Base-by-base conservation (phyloP, 1,284 basidiomycete genomes). In the Retiboletus flavoniger region DNA sequence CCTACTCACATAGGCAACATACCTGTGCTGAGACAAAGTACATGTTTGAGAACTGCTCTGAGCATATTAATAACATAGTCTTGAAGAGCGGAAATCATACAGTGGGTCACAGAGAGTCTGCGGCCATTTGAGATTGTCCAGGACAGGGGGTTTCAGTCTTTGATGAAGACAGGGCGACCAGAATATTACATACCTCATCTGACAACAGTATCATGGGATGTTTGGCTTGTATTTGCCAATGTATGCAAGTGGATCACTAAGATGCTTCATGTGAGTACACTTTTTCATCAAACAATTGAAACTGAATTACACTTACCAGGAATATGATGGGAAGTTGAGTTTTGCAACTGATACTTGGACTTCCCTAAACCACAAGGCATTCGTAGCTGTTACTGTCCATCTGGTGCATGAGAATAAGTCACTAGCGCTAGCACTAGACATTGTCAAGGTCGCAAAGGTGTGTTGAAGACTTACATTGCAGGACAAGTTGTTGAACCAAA, bases 321-420 rank as follows among this genome's bases (percentile, higher is more conserved):
- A 54, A 26, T 59, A 62, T 29, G 13, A 55, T 16, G 54, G 60
- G 0, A 17, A 47, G 16, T 9, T 61, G 3, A 57, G 26, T 31
- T 58, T 62, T 19, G 34, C 46, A 3, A 60, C 58, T 0, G 47
- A 60, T 54, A 50, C 40, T 4, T 61, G 60, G 60, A 58, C 55
- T 3, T 59, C 59, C 1, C 55, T 43, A 2, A 59, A 59, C 39
- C 55, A 59, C 38, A 14, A 43, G 5, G 40, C 47, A 9, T 56
- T 57, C 35, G 42, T 57, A 1, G 52, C 55, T 3, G 10, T 59
- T 17, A 21, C 16, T 1, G 38, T 54, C 3, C 55, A 59, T n/a
- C 19, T 59, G 3, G 32, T 19, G 31, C 31, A 39, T 13, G 19
- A 51, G 2, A 48, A 39, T 5, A 17, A 32, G 8, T n/a, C 10